A percentile compares a stretch with the other conserved stretches of the same genome.
These are phyloP conservation scores for Cucumis melo DNA, from an alignment of 306 rosid genomes.

Conservation along the genomic window DNA sequence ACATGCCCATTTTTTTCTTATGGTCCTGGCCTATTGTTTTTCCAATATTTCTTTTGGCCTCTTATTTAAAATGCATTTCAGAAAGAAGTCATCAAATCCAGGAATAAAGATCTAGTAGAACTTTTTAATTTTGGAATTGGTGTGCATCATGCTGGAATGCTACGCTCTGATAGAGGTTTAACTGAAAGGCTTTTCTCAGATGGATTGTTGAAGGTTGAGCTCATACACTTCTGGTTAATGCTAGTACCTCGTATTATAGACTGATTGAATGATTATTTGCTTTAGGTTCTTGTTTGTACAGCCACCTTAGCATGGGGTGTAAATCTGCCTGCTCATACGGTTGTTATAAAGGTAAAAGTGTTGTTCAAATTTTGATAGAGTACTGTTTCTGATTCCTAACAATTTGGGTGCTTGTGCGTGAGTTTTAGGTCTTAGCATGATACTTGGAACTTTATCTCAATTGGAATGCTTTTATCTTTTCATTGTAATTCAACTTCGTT, in stretches of 20 bases:
- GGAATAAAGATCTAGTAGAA: constrained; percentile 85
- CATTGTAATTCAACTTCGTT: too few species aligned
- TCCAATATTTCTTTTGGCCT: constrained; percentile 8
- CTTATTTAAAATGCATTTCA: constrained; percentile 26
- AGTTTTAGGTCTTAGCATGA: background rate
- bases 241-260: background rate
- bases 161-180: constrained; percentile 86
- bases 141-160: constrained; percentile 98
- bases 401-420: background rate
- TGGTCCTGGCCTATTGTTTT: background rate
- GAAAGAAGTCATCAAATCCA: constrained; percentile 83
- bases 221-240: constrained; percentile 9
- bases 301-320: constrained; percentile 99
- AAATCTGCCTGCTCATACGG: constrained; percentile 97
- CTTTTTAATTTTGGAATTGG: constrained; percentile 83
- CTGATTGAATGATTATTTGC: constrained; percentile 12
- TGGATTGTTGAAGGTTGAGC: constrained; percentile 76
- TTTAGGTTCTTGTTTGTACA: constrained; percentile 92
- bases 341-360: constrained; percentile 69
- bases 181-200: constrained; percentile 89
- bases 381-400: background rate
- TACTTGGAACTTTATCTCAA: too few species aligned
- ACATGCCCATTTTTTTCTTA: constrained; percentile 8
- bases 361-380: constrained; percentile 3
- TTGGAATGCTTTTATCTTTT: background rate